Evolutionary conservation across 495 filamentous ascomycete species (phyloP), one percentile per base, ranked within the genome.

Genomic region (Penicillium goetzii): DNA sequence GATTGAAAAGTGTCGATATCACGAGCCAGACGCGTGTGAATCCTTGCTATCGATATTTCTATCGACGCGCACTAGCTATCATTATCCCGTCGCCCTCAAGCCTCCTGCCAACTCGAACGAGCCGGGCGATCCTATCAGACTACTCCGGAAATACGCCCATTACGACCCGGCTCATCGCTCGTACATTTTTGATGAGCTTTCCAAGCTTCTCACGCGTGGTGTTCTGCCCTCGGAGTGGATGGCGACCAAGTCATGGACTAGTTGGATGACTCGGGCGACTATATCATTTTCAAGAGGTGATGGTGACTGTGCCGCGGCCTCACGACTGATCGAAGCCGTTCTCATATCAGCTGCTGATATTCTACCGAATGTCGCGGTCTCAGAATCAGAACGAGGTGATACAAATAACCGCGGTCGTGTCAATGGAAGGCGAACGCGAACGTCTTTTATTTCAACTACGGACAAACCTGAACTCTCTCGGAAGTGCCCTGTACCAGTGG

Each of bases 201-300:
- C 77, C 19, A 74, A 71, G 47, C 73, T 83, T 58, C 72, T 84
- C 41, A 43, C 60, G 11, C 74, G 74, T 34, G 67, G 76, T 15
- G 63, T 69, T 12, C 23, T 84, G 11, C 77, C 81, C n/a, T 64
- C 80, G 1, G 78, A 83, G 49, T 84, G 81, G 82, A 80, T 84
- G 70, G 78, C 78, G 23, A 81, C 78, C 2, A 72, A 66, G 26
- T 53, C 57, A n/a, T 81, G 80, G 78, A 80, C 78, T 28, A 65
- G 54, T 43, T 81, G 74, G 56, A 76, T 83, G 72, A 76, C 78
- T 45, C 66, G 71, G 11, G 81, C 79, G 1, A 78, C 77, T 2
- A 68, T 70, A 25, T 82, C 82, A 36, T 64, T 82, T 26, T 81
- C 80, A 2, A 69, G 65, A 28, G 68, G 74, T 30, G 76, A 79